Percentiles rank a stretch among this genome's conserved stretches.
Conservation (phyloP, 176 grass and related monocot species). For the Triticum dicoccoides region DNA sequence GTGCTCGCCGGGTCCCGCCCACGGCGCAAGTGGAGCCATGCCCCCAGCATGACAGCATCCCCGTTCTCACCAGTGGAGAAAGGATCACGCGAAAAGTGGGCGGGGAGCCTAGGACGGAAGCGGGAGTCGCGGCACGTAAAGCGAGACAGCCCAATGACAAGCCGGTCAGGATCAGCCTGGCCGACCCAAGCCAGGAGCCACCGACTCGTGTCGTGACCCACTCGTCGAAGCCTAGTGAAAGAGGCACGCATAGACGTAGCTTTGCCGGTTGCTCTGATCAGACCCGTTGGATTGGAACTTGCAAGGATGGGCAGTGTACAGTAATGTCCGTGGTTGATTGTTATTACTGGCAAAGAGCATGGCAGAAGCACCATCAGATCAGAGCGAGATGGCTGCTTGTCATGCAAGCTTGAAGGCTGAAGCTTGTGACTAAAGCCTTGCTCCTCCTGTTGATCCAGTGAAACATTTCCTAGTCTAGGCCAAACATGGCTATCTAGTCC, state of each 20-base stretch:
- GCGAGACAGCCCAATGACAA: neutral
- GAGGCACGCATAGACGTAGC: neutral
- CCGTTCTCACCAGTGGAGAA: neutral
- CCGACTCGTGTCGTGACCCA: neutral
- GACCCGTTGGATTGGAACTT: neutral
- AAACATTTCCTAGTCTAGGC: neutral
- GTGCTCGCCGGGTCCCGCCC: slow-evolving; percentile 14
- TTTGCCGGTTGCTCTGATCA: neutral
- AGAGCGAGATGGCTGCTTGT: neutral
- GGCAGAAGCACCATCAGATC: neutral
- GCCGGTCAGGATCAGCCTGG: slow-evolving; percentile 14
- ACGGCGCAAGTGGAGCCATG: neutral
- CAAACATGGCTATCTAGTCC: neutral
- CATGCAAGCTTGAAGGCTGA: neutral
- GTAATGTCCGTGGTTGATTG: neutral
- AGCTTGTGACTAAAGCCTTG: neutral
- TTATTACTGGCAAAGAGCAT: neutral
- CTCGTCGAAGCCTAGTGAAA: neutral
- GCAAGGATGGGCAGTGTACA: neutral
- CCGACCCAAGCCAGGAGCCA: neutral
- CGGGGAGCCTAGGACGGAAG: neutral
- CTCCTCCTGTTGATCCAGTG: neutral
- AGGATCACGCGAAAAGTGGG: neutral
- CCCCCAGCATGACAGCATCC: neutral
- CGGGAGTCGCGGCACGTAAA: slow-evolving; percentile 23